phyloP scores from a whole-genome alignment of 2,329 filamentous ascomycete species.

The Colletotrichum aenigma region DNA sequence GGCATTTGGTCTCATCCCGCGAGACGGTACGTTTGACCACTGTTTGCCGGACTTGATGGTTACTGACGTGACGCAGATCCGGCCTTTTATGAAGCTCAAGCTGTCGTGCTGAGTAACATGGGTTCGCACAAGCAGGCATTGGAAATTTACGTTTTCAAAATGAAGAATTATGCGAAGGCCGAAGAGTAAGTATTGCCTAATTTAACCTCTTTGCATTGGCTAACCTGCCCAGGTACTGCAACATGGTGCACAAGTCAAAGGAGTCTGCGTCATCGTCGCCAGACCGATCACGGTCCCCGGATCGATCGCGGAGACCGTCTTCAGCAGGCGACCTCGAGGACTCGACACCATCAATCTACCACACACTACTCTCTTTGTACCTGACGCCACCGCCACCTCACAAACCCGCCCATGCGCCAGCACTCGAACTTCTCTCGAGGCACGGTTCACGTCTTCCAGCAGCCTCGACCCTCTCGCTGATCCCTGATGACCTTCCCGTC shows the following conservation, averaged over 20 bases:
- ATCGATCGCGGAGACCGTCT: conserved; percentile 33
- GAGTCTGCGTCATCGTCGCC: conserved; percentile 44
- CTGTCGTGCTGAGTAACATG: conserved; percentile 93
- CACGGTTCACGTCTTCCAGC: conserved; percentile 93
- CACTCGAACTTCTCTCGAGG: conserved; percentile 84
- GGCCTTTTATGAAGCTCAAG: conserved; percentile 85
- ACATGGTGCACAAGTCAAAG: conserved; percentile 74
- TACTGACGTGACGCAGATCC: conserved; percentile 60
- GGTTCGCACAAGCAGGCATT: conserved; percentile 92
- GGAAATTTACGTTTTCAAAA: conserved; percentile 97
- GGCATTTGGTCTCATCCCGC: conserved; percentile 78
- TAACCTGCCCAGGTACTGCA: conserved; percentile 73
- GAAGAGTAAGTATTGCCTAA: conserved; percentile 72
- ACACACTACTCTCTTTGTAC: conserved; percentile 88
- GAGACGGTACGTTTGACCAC: conserved; percentile 66
- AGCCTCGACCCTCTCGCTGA: conserved; percentile 81
- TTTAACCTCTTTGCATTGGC: not conserved
- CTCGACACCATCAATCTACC: conserved; percentile 80
- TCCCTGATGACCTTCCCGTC: conserved; percentile 81
- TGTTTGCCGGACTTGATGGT: not conserved
- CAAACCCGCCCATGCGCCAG: conserved; percentile 75
- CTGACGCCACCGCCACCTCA: conserved; percentile 79
- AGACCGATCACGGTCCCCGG: not conserved
- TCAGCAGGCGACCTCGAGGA: conserved; percentile 47
- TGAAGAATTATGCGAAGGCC: conserved; percentile 85